Evolutionary conservation across 2,329 filamentous ascomycete species (phyloP).

Genomic region (Penicillium sp.): DNA sequence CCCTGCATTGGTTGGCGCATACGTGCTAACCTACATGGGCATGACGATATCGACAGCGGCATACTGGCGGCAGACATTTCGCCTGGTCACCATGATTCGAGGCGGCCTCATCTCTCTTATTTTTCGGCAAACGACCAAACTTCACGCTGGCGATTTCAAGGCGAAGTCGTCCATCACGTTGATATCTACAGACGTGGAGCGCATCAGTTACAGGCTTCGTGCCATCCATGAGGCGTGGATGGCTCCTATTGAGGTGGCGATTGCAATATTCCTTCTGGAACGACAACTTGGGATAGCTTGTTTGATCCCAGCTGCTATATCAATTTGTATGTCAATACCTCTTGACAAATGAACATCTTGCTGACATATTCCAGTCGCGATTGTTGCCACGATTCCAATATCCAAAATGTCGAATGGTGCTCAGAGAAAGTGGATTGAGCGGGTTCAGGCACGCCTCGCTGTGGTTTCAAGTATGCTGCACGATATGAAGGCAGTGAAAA

Average conservation of each 20-base stretch:
- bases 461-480: constrained; percentile 46
- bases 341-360: background rate
- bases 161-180: constrained; percentile 49
- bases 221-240: constrained; percentile 25
- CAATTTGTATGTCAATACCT: constrained; percentile 3
- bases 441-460: constrained; percentile 45
- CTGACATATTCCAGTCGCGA: constrained; percentile 9
- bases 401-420: constrained; percentile 9
- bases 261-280: constrained; percentile 20
- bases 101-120: constrained; percentile 50
- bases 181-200: constrained; percentile 54
- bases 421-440: constrained; percentile 47
- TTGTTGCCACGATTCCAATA: constrained; percentile 9
- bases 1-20: constrained; percentile 38
- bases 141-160: constrained; percentile 33
- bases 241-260: constrained; percentile 12
- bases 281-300: constrained; percentile 19
- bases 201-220: constrained; percentile 19
- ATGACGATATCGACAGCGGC: constrained; percentile 40
- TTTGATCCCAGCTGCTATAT: constrained; percentile 14
- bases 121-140: constrained; percentile 56
- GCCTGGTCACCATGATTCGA: constrained; percentile 43
- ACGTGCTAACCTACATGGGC: constrained; percentile 42
- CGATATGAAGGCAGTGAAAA: constrained; percentile 51
- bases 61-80: constrained; percentile 41